These are phyloP conservation scores for Phialocephala sp. DNA, from an alignment of 2,329 filamentous ascomycete genomes.

Conservation along the genomic window DNA sequence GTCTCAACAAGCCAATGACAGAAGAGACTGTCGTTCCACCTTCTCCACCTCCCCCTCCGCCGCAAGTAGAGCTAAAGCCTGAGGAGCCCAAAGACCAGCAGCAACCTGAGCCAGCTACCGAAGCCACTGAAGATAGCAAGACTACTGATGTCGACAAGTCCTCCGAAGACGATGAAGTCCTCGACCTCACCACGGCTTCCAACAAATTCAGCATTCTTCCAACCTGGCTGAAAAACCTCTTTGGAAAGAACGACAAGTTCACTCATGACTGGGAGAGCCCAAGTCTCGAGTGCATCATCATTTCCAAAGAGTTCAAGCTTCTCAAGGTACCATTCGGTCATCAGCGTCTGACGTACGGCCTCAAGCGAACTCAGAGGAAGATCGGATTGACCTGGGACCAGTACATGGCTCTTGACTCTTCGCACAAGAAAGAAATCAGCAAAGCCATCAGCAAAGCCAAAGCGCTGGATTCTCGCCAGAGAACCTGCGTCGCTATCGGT, in stretches of 20 bases:
- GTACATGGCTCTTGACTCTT: slow-evolving; percentile 9
- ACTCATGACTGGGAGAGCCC: slow-evolving; percentile 17
- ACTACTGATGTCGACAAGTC: not conserved
- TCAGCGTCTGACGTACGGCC: slow-evolving; percentile 6
- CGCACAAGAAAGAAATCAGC: slow-evolving; percentile 14
- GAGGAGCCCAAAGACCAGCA: not conserved
- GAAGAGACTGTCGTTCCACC: not conserved
- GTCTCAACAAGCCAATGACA: slow-evolving; percentile 8
- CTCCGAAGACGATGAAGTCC: not conserved
- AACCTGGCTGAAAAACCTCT: slow-evolving; percentile 13
- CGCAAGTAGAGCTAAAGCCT: not conserved
- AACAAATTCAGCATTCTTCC: slow-evolving; percentile 12
- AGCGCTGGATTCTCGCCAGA: slow-evolving; percentile 5
- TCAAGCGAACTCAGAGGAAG: slow-evolving; percentile 12
- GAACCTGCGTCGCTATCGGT: slow-evolving; percentile 15
- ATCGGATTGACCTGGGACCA: slow-evolving; percentile 14
- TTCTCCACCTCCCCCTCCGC: not conserved
- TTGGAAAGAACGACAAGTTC: not conserved
- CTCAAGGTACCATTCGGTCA: slow-evolving; percentile 16
- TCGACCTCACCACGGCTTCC: not conserved
- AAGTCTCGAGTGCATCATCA: slow-evolving; percentile 13
- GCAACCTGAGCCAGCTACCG: not conserved
- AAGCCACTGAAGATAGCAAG: not conserved
- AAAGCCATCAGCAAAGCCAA: slow-evolving; percentile 9
- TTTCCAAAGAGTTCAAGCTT: slow-evolving; percentile 1